Evolutionary conservation across 305 asterid genomes (phyloP).

Genomic region (Fraxinus dipetala): DNA sequence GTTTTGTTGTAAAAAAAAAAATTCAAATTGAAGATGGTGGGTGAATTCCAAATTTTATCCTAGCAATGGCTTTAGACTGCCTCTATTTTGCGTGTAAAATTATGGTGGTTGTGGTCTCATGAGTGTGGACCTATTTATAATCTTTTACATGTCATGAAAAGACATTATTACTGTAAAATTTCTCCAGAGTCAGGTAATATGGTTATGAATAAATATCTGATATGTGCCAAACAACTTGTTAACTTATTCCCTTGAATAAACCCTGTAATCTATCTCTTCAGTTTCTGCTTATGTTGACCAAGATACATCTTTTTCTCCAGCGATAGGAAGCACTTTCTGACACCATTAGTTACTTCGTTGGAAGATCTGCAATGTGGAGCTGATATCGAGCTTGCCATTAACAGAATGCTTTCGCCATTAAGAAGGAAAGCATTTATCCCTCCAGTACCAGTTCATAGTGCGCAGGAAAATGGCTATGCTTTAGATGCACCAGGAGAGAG

Average conservation of each 20-base stretch:
- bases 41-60: background rate
- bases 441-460: slow-evolving; percentile 27
- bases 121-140: background rate
- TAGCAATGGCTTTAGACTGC: background rate
- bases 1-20: background rate
- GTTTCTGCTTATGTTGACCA: slow-evolving; percentile 23
- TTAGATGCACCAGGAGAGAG: slow-evolving; percentile 33
- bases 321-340: slow-evolving; percentile 80
- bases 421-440: slow-evolving; percentile 43
- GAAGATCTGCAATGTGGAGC: slow-evolving; percentile 64
- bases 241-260: slow-evolving; percentile 2
- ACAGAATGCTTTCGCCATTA: slow-evolving; percentile 59
- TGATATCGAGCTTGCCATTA: slow-evolving; percentile 68
- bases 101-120: background rate
- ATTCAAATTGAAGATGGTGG: background rate
- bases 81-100: background rate
- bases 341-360: slow-evolving; percentile 74
- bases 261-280: background rate
- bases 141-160: background rate
- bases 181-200: background rate
- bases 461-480: slow-evolving; percentile 39
- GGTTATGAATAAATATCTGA: slow-evolving; percentile 14
- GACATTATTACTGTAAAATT: background rate
- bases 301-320: slow-evolving; percentile 35
- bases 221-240: slow-evolving; percentile 2